Evolutionary conservation across 371 early-diverging fungal genomes (phyloP).

Genomic region (Fennellomyces sp.): DNA sequence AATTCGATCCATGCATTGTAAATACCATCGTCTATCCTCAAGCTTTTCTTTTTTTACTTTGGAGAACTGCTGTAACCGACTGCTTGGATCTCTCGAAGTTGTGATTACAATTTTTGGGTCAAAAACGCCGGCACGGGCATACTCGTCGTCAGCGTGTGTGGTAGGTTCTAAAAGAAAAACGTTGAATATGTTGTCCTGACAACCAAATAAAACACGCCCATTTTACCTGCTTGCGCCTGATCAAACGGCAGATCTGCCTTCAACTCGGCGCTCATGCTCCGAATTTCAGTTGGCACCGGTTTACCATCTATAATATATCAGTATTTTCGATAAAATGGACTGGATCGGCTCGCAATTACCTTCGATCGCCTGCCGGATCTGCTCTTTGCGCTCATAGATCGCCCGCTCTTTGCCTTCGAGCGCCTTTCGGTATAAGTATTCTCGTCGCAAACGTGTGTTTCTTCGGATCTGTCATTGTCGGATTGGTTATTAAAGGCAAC

Average conservation of each 20-base stretch:
- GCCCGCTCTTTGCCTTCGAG: slow-evolving; percentile 88
- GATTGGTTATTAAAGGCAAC: too few relatives aligned
- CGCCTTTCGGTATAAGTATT: slow-evolving; percentile 95
- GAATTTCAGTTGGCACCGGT: slow-evolving; percentile 81
- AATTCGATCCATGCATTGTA: too few relatives aligned
- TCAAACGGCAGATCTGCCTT: slow-evolving; percentile 85
- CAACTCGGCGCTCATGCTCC: slow-evolving; percentile 75
- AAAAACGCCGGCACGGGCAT: slow-evolving; percentile 88
- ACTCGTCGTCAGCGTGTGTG: slow-evolving; percentile 96
- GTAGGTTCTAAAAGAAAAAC: slow-evolving; percentile 56
- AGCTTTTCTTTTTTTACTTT: slow-evolving; percentile 57
- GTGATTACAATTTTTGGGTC: slow-evolving; percentile 98
- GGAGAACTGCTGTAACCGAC: slow-evolving; percentile 93
- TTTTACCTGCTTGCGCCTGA: slow-evolving; percentile 81
- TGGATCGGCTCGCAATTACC: slow-evolving; percentile 42
- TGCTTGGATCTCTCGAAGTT: slow-evolving; percentile 96
- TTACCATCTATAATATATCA: slow-evolving; percentile 70
- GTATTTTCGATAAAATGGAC: background rate
- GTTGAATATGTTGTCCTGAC: background rate
- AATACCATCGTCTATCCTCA: too few relatives aligned
- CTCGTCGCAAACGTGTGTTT: slow-evolving; percentile 84
- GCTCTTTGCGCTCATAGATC: slow-evolving; percentile 91
- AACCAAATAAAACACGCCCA: background rate
- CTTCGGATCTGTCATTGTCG: slow-evolving; percentile 65
- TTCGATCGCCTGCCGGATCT: slow-evolving; percentile 90